Evolutionary conservation across 148 eudicot species (phyloP), one percentile per base, ranked within the genome.

Genomic region (Chenopodium album): DNA sequence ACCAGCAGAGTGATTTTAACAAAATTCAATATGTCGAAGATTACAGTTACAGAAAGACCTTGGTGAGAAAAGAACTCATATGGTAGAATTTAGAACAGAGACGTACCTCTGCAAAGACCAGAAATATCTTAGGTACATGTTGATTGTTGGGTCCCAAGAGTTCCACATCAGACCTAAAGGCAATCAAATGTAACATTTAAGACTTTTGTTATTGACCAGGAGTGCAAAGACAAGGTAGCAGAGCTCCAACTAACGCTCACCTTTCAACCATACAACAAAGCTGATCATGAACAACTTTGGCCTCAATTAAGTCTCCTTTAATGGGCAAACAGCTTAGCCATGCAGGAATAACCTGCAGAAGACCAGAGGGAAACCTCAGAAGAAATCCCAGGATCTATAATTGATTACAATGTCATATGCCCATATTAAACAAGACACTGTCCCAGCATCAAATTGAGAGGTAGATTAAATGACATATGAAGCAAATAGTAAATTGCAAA

Each of bases 101-200:
- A 81, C 94, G 80, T 77, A 95, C 99, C 98, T 95, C 99, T 47
- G 98, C 99, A 91, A 95, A 95, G 63, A 95, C 92, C 23, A 86
- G 79, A 79, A 95, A 87, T 79, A 95, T 95, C 90, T 91, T 95
- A 1, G 99, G 95, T 67, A 93, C 86, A 87, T 91, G 82, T 88
- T 91, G 95, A 76, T 92, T 92, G 89, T 93, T 95, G 31, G 94
- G 95, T 28, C 99, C 99, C 88, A 95, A 83, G 83, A 95, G 84
- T 63, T 89, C 97, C 65, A 69, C 76, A 86, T 95, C 99, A 50
- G 98, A 95, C 94, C 99, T 95, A 97, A 78, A 90, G 11, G 78
- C 41, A 75, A 71, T 73, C 48, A 71, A 56, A 26, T 22, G 10
- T 22, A 63, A 47, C 46, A 54, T 29, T 77, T 54, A 37, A 56